Percentiles rank a stretch among this genome's conserved stretches.
phyloP scores from a whole-genome alignment of 306 rosid species.

The Pterocarpus macrocarpus region DNA sequence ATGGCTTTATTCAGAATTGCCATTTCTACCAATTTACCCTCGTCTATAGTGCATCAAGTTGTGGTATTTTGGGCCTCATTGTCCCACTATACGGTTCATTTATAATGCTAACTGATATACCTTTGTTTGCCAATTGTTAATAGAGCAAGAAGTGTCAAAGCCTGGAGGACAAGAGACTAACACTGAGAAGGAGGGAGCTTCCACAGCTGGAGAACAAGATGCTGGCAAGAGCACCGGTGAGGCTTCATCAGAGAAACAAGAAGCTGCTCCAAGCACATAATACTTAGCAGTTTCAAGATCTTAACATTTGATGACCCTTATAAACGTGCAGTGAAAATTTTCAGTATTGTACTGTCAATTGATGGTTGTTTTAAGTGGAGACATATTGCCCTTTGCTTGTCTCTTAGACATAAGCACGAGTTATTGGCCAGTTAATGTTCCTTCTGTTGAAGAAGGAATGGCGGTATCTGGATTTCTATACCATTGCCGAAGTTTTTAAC shows the following conservation, averaged over 20 bases:
- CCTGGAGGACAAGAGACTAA: constrained; percentile 40
- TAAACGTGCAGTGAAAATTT: constrained; percentile 46
- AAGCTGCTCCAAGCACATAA: constrained; percentile 70
- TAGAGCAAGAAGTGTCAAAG: constrained; percentile 73
- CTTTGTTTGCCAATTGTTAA: background rate
- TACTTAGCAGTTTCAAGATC: constrained; percentile 33
- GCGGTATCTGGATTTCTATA: constrained; percentile 39
- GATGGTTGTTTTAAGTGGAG: constrained; percentile 48
- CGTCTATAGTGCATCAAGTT: background rate
- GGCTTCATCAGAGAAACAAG: constrained; percentile 66
- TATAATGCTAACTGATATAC: background rate
- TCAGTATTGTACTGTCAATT: constrained; percentile 41
- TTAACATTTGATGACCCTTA: constrained; percentile 50
- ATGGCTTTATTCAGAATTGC: background rate
- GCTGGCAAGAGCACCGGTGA: constrained; percentile 41
- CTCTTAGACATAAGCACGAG: constrained; percentile 39
- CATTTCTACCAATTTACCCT: too few species aligned
- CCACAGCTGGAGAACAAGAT: constrained; percentile 33
- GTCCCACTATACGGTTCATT: background rate
- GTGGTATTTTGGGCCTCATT: background rate
- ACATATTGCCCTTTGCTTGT: constrained; percentile 27
- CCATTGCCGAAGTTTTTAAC: background rate
- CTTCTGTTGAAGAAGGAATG: constrained; percentile 37
- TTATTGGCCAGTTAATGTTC: constrained; percentile 33
- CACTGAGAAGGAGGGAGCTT: background rate